Base-by-base conservation (phyloP, 345 rosid genomes). In the Linum tenue region DNA sequence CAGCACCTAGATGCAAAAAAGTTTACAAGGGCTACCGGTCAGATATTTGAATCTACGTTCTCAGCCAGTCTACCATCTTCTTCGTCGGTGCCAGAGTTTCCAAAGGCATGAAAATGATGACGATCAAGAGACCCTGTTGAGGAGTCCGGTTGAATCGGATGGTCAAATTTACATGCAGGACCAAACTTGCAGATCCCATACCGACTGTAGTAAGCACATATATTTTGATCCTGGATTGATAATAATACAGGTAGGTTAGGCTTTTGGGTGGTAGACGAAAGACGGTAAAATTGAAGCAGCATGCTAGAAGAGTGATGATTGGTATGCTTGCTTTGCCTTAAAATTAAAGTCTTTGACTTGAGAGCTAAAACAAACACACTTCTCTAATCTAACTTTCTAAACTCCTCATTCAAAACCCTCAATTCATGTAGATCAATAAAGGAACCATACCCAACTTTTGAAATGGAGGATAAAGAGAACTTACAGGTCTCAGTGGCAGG, bases 151-250 rank as follows among this genome's bases (percentile, higher is more conserved):
- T 57, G 60, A 10, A 57, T 57, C 60, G 60, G 79, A 73, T 88
- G 95, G 79, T 85, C 78, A 70, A 79, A 88, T 83, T 81, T 91
- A 77, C 99, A 90, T 35, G 95, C 89, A 59, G 96, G 97, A 7
- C 99, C 99, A 15, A 82, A 94, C 79, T 90, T 94, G 87, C 97
- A 90, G 67, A 90, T 84, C 63, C 97, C 99, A 59, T 90, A 90
- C 37, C 96, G 86, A 73, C 85, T 90, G 83, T 94, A 94, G 73
- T 94, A 72, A 6, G 86, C 66, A 78, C 97, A 94, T 62, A 85
- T 59, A 56, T 55, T 73, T 73, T 90, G 92, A 74, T 81, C 99
- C 99, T 90, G 83, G 22, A 77, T 22, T 70, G 59, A 36, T 39
- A 31, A 56, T 0, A 12, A 61, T 44, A 9, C 62, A 37, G n/a